phyloP scores from a whole-genome alignment of 2,329 filamentous ascomycete genomes.

The Talaromyces albobiverticillius region DNA sequence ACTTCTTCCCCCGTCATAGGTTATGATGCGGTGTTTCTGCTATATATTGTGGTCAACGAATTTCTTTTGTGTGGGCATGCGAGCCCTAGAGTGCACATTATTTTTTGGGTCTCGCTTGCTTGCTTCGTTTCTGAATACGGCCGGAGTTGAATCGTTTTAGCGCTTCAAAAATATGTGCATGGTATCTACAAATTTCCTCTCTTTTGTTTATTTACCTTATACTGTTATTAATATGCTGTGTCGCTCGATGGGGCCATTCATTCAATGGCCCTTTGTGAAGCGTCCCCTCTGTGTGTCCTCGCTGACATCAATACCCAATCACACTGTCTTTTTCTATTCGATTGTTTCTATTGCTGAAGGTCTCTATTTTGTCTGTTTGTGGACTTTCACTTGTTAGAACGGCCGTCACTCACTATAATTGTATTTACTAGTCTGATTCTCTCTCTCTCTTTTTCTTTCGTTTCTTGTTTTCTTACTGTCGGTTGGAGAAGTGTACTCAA shows the following conservation, averaged over 20 bases:
- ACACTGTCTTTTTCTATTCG: background rate
- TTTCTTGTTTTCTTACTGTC: background rate
- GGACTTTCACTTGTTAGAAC: slow-evolving; percentile 9
- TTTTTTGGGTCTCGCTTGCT: slow-evolving; percentile 8
- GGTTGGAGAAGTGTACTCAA: background rate
- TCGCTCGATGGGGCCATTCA: background rate
- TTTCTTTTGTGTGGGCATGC: slow-evolving; percentile 20
- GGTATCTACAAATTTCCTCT: slow-evolving; percentile 11
- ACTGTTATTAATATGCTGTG: slow-evolving; percentile 9
- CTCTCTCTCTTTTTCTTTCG: background rate
- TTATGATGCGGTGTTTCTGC: slow-evolving; percentile 1
- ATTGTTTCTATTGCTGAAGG: slow-evolving; percentile 1
- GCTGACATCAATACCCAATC: background rate
- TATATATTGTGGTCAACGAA: slow-evolving; percentile 20
- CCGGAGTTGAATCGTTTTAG: slow-evolving; percentile 10
- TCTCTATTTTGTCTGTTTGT: background rate
- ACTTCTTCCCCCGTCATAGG: slow-evolving; percentile 15
- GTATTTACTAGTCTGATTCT: slow-evolving; percentile 6
- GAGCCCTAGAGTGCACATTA: slow-evolving; percentile 1
- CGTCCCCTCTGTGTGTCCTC: background rate
- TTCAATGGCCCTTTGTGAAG: background rate
- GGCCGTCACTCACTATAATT: slow-evolving; percentile 13
- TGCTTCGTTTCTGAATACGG: slow-evolving; percentile 10
- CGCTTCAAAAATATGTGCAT: slow-evolving; percentile 10
- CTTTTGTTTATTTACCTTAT: slow-evolving; percentile 10